Evolutionary conservation across 352 stramenopile genomes (phyloP).

Genomic region (Phytopythium cucurbitacearum): DNA sequence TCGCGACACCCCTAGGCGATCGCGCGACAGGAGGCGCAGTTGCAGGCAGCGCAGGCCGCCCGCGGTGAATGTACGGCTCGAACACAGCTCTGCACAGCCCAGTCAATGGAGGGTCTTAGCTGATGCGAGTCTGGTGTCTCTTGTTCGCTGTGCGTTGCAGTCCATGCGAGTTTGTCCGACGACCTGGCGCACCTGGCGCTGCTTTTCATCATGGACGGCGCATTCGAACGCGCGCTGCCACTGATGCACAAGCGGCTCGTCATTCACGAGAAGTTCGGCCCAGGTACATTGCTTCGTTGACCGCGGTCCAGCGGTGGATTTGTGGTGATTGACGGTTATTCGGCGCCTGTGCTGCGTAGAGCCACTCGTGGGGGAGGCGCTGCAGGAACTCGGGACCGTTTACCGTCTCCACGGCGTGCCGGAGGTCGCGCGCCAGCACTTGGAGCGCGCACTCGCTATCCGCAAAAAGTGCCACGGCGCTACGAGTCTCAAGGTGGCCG

Average conservation of each 20-base stretch:
- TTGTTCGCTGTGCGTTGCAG: conserved; percentile 13
- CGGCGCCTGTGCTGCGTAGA: conserved; percentile 16
- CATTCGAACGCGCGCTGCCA: conserved; percentile 57
- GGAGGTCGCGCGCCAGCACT: conserved; percentile 53
- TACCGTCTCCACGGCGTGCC: conserved; percentile 53
- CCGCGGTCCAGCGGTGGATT: neutral
- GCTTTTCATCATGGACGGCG: conserved; percentile 67
- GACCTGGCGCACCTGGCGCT: conserved; percentile 61
- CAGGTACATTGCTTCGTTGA: conserved; percentile 22
- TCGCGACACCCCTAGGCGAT: conserved; percentile 22
- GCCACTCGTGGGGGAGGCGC: conserved; percentile 49
- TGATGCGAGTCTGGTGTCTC: neutral
- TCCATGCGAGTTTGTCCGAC: conserved; percentile 49
- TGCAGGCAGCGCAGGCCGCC: conserved; percentile 33
- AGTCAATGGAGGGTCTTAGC: neutral
- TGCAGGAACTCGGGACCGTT: conserved; percentile 63
- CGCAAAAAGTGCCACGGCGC: conserved; percentile 42
- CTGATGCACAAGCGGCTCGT: conserved; percentile 74
- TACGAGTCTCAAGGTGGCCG: conserved; percentile 64
- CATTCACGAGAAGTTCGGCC: conserved; percentile 77
- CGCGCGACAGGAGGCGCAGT: conserved; percentile 38
- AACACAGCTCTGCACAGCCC: neutral
- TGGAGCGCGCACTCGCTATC: conserved; percentile 45
- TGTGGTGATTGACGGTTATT: neutral
- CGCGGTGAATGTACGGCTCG: conserved; percentile 47